Base-by-base conservation (phyloP, 2,329 filamentous ascomycete genomes). In the Dactylellina cionopaga region DNA sequence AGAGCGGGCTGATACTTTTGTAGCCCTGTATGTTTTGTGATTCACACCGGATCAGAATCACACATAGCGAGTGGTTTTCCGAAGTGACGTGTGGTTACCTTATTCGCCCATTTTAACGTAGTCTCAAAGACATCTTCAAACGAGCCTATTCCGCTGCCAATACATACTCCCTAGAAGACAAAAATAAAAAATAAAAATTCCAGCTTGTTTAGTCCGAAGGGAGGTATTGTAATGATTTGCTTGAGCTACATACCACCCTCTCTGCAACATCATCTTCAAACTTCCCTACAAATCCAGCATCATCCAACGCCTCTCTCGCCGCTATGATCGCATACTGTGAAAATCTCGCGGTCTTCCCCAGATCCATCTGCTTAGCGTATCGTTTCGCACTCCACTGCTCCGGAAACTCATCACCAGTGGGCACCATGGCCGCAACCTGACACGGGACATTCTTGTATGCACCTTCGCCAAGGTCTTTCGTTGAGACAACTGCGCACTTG, bases 71-170 rank as follows among this genome's bases (percentile, higher is more conserved):
- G 17, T 2, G 47, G 27, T 24, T 24, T 58, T 29, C 27, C 60
- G 24, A 43, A 27, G 29, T n/a, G 17, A 25, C 15, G 31, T 29
- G 25, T 51, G 33, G 80, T 81, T 81, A 94, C 92, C 66, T 87
- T 87, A 80, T 87, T 84, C 29, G 91, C 85, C 79, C 91, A 96
- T 0, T 87, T 87, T 52, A 96, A 78, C 64, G 91, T 92, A 1
- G 92, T 96, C 74, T 89, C 85, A 80, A 96, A 97, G 6, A 96
- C 88, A 77, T 96, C 92, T 39, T 96, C 90, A 37, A 99, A 85
- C 77, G 95, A 97, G 13, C 95, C 95, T 77, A 99, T 97, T 1
- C 95, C 95, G 75, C 94, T 98, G 1, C 95, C 95, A 39, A 99
- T 84, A 78, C 94, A 96, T 0, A 99, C 91, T 0, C 95, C 95